Base-by-base conservation (phyloP, 305 asterid species). In the Fraxinus floribunda region DNA sequence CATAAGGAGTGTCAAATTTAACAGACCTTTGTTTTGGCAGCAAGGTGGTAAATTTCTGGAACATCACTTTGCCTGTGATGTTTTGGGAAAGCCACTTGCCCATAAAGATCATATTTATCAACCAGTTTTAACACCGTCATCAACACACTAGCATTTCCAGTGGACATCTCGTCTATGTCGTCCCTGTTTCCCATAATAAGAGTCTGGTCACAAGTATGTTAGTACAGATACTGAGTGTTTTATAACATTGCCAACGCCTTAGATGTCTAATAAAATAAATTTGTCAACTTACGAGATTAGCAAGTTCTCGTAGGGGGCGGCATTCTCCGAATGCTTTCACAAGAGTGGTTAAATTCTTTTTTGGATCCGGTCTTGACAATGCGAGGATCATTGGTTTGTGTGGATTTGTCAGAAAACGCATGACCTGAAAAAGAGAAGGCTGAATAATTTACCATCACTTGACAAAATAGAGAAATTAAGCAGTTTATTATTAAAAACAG, bases 341-440 rank as follows among this genome's bases (percentile, higher is more conserved):
- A 5, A 95, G 94, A 66, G 97, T 94, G 34, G 97, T 93, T 20
- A 95, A 74, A 75, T 95, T 95, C 88, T 95, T 95, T 83, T 95
- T 95, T 0, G 99, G 99, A 85, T 95, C 98, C 7, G 99, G 97
- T 74, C 99, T 91, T 68, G 99, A 95, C 68, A 95, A 82, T 32
- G 99, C 99, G 30, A 94, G 90, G 86, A 95, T 94, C 94, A 95
- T 95, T 36, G 98, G 99, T 89, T 95, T 95, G 93, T 95, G 99
- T 0, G 99, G 99, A 87, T 95, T 95, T 62, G 93, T 90, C 86
- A 95, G 83, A 85, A 95, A 94, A 29, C 97, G 93, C 97, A 94
- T 89, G 80, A 95, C 89, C 99, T 95, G 85, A 57, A 7, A 70
- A 81, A 81, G 20, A 32, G 83, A 4, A 71, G 32, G 4, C 5